These are phyloP conservation scores for Somion occarium DNA, from an alignment of 1,284 basidiomycete species.

Conservation along the genomic window DNA sequence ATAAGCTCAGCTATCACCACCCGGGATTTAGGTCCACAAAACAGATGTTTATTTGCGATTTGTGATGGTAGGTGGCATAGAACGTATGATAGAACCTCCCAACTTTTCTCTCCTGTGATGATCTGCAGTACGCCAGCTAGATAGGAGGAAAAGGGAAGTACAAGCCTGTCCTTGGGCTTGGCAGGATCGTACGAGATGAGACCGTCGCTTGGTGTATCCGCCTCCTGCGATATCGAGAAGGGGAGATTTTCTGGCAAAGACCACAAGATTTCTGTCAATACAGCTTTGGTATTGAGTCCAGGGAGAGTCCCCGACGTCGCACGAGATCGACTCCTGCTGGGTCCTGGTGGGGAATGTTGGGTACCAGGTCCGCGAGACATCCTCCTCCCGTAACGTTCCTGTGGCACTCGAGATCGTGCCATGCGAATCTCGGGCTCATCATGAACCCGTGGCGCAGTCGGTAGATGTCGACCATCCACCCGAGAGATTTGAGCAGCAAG, in stretches of 20 bases:
- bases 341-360: constrained; percentile 38
- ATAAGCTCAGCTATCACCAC: constrained; percentile 64
- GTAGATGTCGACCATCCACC: constrained; percentile 18
- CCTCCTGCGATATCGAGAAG: constrained; percentile 56
- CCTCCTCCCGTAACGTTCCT: constrained; percentile 51
- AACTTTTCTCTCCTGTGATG: constrained; percentile 76
- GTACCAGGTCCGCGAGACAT: constrained; percentile 54
- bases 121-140: constrained; percentile 65
- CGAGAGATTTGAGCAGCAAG: constrained; percentile 56
- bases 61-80: constrained; percentile 91
- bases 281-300: constrained; percentile 24
- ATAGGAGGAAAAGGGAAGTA: constrained; percentile 82
- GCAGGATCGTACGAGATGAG: constrained; percentile 72
- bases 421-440: constrained; percentile 40
- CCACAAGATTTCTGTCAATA: constrained; percentile 60
- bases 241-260: constrained; percentile 68
- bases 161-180: constrained; percentile 39
- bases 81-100: constrained; percentile 94
- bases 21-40: constrained; percentile 85
- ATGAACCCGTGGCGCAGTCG: constrained; percentile 17
- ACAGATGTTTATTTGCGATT: constrained; percentile 93
- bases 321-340: constrained; percentile 73
- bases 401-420: constrained; percentile 44
- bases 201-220: constrained; percentile 69
- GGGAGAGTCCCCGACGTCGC: constrained; percentile 28